Conservation (phyloP, 768 basidiomycete species). For the Lyophyllum atratum region DNA sequence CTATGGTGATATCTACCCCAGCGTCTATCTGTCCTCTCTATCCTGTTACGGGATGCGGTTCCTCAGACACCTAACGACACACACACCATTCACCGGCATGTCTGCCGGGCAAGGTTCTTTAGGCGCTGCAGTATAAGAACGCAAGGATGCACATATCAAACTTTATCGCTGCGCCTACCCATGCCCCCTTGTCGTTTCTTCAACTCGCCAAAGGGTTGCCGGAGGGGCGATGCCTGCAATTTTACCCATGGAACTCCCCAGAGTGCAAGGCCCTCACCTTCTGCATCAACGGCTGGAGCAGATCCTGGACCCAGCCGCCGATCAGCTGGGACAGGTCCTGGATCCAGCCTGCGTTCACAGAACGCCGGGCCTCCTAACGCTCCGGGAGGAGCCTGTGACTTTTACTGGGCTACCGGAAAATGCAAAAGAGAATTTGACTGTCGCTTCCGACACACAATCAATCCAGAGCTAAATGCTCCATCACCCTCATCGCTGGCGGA, state of each 20-base stretch:
- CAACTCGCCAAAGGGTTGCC: slow-evolving; percentile 47
- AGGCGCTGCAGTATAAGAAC: slow-evolving; percentile 12
- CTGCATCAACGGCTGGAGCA: slow-evolving; percentile 5
- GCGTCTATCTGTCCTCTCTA: neutral
- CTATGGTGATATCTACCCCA: no score
- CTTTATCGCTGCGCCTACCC: slow-evolving; percentile 4
- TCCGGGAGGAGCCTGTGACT: slow-evolving; percentile 44
- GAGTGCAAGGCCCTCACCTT: slow-evolving; percentile 6
- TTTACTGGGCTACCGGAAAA: slow-evolving; percentile 47
- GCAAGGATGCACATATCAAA: neutral
- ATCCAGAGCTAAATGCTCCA: slow-evolving; percentile 2
- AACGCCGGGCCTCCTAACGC: slow-evolving; percentile 7
- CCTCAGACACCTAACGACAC: neutral
- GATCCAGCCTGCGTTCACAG: slow-evolving; percentile 8
- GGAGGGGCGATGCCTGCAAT: slow-evolving; percentile 39
- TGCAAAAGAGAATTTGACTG: slow-evolving; percentile 52
- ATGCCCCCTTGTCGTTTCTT: slow-evolving; percentile 39
- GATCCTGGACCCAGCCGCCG: slow-evolving; percentile 6
- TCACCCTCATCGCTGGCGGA: neutral
- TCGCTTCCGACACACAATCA: slow-evolving; percentile 37
- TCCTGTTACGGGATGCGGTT: neutral
- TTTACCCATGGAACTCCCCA: slow-evolving; percentile 27
- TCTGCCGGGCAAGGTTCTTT: slow-evolving; percentile 1
- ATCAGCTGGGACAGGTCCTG: slow-evolving; percentile 5
- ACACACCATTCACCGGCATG: neutral